Evolutionary conservation across 2,329 filamentous ascomycete species (phyloP), one percentile per base, ranked within the genome.

Genomic region (Pestalotiopsis sp.): DNA sequence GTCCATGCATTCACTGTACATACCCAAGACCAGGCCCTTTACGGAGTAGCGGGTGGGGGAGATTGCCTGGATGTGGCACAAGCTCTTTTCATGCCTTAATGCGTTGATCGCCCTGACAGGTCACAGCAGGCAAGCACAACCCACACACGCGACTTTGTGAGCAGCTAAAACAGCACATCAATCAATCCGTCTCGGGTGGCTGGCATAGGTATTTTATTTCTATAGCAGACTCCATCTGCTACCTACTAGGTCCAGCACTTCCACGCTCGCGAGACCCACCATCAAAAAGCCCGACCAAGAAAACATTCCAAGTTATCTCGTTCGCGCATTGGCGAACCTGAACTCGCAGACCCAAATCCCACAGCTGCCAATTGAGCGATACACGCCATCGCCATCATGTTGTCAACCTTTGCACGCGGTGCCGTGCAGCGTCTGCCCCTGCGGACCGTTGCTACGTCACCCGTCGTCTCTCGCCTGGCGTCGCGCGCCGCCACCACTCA

Each of bases 351-450:
- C 61, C 61, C 31, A 20, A 4, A 20, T 31, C 27, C 13, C 36
- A 27, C 36, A 6, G 20, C 27, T 12, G 36, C 45, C 41, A 57
- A 58, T 23, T 49, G 25, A 31, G 14, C 52, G 52, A 9, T 23
- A n/a, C 27, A 25, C 36, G 14, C 64, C 64, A 14, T 45, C 60
- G 59, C 65, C 57, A 73, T 69, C 68, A 86, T 86, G 84, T 75
- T 85, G 70, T 80, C 79, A 65, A 77, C 79, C 38, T 75, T 84
- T 71, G 79, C 80, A 71, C 79, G 82, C 71, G 78, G 77, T 66
- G 80, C 80, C 66, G 75, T 78, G 69, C 78, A 77, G 75, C 82
- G 81, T 17, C 56, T 77, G 69, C 71, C 71, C 67, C 72, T 74
- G 64, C 66, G 69, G 39, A 59, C 62, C 49, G 23, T 61, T 68